Conservation (phyloP, 495 filamentous ascomycete species). For the Tuber aestivum region DNA sequence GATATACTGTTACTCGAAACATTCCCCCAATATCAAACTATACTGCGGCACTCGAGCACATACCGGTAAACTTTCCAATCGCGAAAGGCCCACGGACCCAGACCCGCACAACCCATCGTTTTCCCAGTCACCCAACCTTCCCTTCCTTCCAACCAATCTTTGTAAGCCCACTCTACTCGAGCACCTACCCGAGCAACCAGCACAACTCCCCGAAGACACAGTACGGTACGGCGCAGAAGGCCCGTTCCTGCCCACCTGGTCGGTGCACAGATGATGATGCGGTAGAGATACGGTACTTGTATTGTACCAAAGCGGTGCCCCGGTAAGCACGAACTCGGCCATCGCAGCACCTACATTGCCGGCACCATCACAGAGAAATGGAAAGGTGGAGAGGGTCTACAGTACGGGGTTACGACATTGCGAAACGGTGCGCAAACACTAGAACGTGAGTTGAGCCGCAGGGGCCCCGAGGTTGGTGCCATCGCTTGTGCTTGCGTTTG, state of each 20-base stretch:
- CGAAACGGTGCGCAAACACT: no score
- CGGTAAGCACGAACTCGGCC: not conserved
- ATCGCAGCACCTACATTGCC: not conserved
- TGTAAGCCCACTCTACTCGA: not conserved
- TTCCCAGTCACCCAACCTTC: not conserved
- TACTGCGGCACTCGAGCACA: not conserved
- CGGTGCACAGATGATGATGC: not conserved
- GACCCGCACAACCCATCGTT: not conserved
- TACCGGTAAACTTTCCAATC: not conserved
- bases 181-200: not conserved
- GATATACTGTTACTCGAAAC: not conserved
- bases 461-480: not conserved
- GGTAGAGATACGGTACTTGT: not conserved
- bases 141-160: not conserved
- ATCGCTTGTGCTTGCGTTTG: not conserved
- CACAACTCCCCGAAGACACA: not conserved
- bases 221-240: not conserved
- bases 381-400: not conserved
- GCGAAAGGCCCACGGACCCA: not conserved
- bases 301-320: not conserved
- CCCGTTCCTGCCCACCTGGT: not conserved
- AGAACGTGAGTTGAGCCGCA: not conserved
- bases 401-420: no score
- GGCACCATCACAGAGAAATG: not conserved
- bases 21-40: not conserved